Base-by-base conservation (phyloP, 2,329 filamentous ascomycete species). In the Monosporascus cannonballus region DNA sequence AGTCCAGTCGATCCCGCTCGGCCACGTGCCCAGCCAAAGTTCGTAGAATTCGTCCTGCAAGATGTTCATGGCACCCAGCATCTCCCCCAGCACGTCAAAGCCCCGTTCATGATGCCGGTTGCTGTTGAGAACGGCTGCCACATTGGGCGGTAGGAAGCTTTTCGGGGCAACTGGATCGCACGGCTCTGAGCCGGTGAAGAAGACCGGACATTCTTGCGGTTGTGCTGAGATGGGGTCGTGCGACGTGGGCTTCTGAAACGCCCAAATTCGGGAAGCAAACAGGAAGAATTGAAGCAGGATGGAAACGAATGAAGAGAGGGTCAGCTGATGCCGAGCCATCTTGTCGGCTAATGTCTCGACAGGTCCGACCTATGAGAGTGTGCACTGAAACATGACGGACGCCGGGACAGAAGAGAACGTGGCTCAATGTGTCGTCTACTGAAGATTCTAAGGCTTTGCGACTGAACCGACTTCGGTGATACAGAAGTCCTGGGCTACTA, bases 1-100 rank as follows among this genome's bases (percentile, higher is more conserved):
- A 0, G 93, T 97, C 93, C 93, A 97, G 73, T 96, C 93, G 63
- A 96, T 96, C 34, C 89, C 81, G 1, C 78, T 77, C 0, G 91
- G 90, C 90, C 92, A 97, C 25, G 84, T 90, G 11, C 89, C 91
- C 37, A 87, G 74, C 78, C 88, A 88, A 4, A 86, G 72, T 47
- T 84, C 79, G 66, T 94, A 96, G 71, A 90, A 96, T 25, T 78
- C 74, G 50, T 81, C 76, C 67, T 96, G 91, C 77, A 96, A 83
- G 6, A 86, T 83, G 47, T 83, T 77, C 56, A 96, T 76, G 6
- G 89, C 87, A 48, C 78, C 69, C 47, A 88, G 72, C 20, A 85
- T 74, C 55, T 80, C 69, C 34, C 75, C 70, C 1, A 83, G 71
- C 15, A 72, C 59, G 38, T 55, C 51, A 9, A 59, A 48, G 20